Base-by-base conservation (phyloP, 805 yeast genomes). In the Saccharomycopsis sp. region DNA sequence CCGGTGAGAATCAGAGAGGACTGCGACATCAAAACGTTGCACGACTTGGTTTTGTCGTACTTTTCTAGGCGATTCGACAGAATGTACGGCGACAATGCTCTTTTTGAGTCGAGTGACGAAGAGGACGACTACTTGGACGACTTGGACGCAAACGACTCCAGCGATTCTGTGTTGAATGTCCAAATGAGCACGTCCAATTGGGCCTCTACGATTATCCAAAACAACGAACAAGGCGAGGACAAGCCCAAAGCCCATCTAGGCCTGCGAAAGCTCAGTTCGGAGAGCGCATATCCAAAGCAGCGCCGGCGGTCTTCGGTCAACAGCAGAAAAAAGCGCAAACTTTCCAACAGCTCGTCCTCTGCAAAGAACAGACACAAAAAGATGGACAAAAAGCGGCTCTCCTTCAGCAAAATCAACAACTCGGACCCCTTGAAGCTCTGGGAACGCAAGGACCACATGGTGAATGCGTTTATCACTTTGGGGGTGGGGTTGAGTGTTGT, bases 141-240 rank as follows among this genome's bases (percentile, higher is more conserved):
- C 29, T 37, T 14, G 24, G 34, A 24, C 18, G 56, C 24, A 5
- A 29, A 34, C 16, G 15, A 34, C 56, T 20, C 61, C 53, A 29
- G 16, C 34, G 2, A 44, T 4, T 44, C 48, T 44, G 8, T 44
- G 4, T 44, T 44, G 21, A 44, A 44, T 12, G 48, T 44, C 7
- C 48, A 44, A 20, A 44, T 44, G 48, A 58, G 59, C 34, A 56
- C 63, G 9, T 60, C 63, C 2, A 52, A 48, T 14, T 60, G 63
- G 63, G 61, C 61, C 8, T 58, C 63, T 9, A 53, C 57, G 16
- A 58, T 60, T 20, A 57, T 60, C 24, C 61, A 60, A 47, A 60
- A 53, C 34, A 24, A 58, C 5, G 14, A 37, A 9, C 12, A 47
- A 8, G 5, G 34, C 18, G 46, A 52, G n/a, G 34, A 23, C 3